These are phyloP conservation scores for Clarireedia monteithiana DNA, from an alignment of 2,329 filamentous ascomycete species.

Conservation along the genomic window DNA sequence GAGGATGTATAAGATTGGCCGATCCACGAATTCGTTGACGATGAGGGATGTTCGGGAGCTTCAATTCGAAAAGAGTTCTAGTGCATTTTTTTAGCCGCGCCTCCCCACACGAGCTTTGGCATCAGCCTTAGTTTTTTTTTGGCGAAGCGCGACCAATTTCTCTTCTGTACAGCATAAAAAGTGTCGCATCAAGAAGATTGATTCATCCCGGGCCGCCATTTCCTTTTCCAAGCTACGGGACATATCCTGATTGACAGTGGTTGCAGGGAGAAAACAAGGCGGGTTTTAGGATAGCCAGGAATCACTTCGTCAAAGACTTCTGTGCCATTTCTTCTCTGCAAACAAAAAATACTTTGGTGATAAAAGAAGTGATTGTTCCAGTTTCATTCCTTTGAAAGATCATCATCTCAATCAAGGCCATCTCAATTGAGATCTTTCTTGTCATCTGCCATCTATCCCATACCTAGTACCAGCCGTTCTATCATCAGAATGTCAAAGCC, in stretches of 20 bases:
- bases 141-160: slow-evolving; percentile 4
- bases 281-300: slow-evolving; percentile 29
- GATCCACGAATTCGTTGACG: not conserved
- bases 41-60: not conserved
- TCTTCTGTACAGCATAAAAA: not conserved
- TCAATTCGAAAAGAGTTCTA: slow-evolving; percentile 6
- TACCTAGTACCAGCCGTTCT: slow-evolving; percentile 4
- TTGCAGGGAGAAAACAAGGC: not conserved
- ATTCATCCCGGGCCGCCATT: not conserved
- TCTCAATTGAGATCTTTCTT: slow-evolving; percentile 11
- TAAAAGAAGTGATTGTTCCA: slow-evolving; percentile 11
- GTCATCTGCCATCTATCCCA: slow-evolving; percentile 6
- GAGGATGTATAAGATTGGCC: slow-evolving; percentile 1
- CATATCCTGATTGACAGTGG: slow-evolving; percentile 5
- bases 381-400: slow-evolving; percentile 19
- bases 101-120: slow-evolving; percentile 9
- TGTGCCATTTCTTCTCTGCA: slow-evolving; percentile 25
- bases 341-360: slow-evolving; percentile 7
- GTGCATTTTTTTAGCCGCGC: slow-evolving; percentile 7
- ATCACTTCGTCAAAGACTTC: slow-evolving; percentile 29
- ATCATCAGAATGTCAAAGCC: slow-evolving; percentile 59
- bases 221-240: not conserved
- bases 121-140: not conserved
- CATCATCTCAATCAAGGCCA: slow-evolving; percentile 16
- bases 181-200: not conserved